Evolutionary conservation across 108 stramenopile species (phyloP).

Genomic region (Phaeodactylum tricornutum): DNA sequence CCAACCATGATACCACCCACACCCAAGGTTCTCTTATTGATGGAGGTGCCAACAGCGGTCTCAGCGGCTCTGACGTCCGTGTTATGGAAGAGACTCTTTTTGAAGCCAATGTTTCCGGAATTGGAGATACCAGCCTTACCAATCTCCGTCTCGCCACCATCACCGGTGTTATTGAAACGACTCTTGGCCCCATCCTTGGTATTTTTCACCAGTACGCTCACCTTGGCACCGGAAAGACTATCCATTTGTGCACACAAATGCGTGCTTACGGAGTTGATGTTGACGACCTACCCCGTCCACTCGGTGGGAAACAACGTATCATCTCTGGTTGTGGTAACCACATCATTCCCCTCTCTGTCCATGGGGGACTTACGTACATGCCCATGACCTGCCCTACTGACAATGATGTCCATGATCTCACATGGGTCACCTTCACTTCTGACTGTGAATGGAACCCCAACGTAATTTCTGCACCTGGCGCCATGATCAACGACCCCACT

Average conservation of each 20-base stretch:
- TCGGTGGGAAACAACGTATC: constrained; percentile 11
- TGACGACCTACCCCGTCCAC: constrained; percentile 6
- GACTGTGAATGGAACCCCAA: constrained; percentile 18
- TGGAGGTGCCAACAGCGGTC: constrained; percentile 24
- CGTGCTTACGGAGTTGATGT: constrained; percentile 1
- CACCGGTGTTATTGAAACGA: constrained; percentile 9
- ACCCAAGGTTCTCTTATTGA: constrained; percentile 19
- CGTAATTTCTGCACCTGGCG: too few species aligned
- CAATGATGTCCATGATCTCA: not conserved
- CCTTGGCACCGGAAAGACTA: constrained; percentile 6
- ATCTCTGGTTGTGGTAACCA: constrained; percentile 7
- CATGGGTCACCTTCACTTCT: constrained; percentile 8
- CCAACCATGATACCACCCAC: too few species aligned
- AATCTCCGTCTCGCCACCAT: constrained; percentile 10
- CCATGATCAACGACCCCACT: too few species aligned
- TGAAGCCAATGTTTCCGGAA: constrained; percentile 19
- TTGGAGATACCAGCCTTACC: constrained; percentile 15
- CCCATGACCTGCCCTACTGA: not conserved
- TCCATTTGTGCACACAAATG: constrained; percentile 16
- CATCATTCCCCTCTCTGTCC: not conserved
- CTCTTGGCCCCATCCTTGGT: not conserved
- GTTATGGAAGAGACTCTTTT: too few species aligned
- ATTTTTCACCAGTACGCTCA: constrained; percentile 27
- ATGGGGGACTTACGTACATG: constrained; percentile 1
- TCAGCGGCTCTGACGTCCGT: constrained; percentile 11